Evolutionary conservation across 495 filamentous ascomycete genomes (phyloP).

Genomic region (Mytilinidion resinicola): DNA sequence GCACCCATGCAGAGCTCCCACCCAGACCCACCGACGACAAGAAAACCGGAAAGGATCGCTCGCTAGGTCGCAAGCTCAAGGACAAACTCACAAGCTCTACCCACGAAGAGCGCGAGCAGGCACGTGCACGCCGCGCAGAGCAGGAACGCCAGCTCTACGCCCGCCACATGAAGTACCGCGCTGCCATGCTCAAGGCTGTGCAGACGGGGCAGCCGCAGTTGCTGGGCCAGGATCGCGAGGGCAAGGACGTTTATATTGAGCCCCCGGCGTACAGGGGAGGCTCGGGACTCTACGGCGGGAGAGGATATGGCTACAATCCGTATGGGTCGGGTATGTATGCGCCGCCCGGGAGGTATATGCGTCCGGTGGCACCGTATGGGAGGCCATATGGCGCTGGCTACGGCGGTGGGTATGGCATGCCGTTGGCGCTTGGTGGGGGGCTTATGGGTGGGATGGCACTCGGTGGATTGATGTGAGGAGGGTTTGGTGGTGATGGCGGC

Average conservation of each 20-base stretch:
- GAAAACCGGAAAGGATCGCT: conserved; percentile 25
- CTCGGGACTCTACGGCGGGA: conserved; percentile 16
- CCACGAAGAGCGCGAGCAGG: conserved; percentile 40
- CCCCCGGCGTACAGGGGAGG: conserved; percentile 29
- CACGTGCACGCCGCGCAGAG: conserved; percentile 37
- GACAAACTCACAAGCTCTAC: conserved; percentile 43
- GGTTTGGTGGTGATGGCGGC: too few relatives aligned
- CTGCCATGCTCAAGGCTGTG: conserved; percentile 38
- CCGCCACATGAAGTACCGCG: conserved; percentile 34
- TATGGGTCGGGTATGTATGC: conserved; percentile 37
- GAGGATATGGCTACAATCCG: conserved; percentile 38
- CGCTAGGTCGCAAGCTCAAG: conserved; percentile 44
- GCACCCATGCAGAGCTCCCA: conserved; percentile 10
- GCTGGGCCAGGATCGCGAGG: conserved; percentile 41
- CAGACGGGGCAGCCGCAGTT: conserved; percentile 44
- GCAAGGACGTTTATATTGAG: conserved; percentile 45
- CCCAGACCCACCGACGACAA: conserved; percentile 6
- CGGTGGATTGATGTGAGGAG: conserved; percentile 31
- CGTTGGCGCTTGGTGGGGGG: conserved; percentile 36
- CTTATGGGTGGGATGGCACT: conserved; percentile 40
- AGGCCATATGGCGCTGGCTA: conserved; percentile 42
- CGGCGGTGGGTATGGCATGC: conserved; percentile 40
- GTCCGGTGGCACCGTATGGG: conserved; percentile 40
- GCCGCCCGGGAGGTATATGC: conserved; percentile 41
- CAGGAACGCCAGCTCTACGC: conserved; percentile 38